These are phyloP conservation scores for Claviceps sp. DNA, from an alignment of 2,329 filamentous ascomycete species.

Conservation along the genomic window DNA sequence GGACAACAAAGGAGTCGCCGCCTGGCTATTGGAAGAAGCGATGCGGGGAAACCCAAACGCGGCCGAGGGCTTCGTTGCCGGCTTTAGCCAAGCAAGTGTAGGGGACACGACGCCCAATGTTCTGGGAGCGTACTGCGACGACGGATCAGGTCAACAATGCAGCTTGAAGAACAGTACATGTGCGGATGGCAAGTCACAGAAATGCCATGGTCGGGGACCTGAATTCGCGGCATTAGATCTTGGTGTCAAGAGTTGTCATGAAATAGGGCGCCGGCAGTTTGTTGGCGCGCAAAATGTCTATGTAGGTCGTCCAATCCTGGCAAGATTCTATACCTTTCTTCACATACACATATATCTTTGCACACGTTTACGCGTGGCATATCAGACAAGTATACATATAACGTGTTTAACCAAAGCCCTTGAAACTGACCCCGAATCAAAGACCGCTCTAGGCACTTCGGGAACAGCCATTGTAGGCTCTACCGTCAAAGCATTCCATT, in stretches of 20 bases:
- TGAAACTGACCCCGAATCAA: background rate
- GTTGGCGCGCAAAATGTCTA: slow-evolving; percentile 37
- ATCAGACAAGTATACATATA: too few relatives aligned
- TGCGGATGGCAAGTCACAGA: slow-evolving; percentile 50
- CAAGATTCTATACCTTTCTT: too few relatives aligned
- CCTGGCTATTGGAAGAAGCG: slow-evolving; percentile 68
- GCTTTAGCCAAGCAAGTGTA: slow-evolving; percentile 84
- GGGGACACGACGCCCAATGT: slow-evolving; percentile 87
- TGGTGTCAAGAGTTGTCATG: slow-evolving; percentile 60
- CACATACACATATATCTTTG: too few relatives aligned
- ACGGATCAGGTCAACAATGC: slow-evolving; percentile 59
- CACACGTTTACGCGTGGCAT: too few relatives aligned
- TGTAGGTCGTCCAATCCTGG: slow-evolving; percentile 14
- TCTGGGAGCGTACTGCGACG: slow-evolving; percentile 79
- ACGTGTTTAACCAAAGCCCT: background rate
- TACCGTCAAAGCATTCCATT: slow-evolving; percentile 70
- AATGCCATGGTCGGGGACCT: slow-evolving; percentile 63
- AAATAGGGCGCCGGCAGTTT: slow-evolving; percentile 63
- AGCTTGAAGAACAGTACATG: slow-evolving; percentile 77
- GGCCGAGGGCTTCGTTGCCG: slow-evolving; percentile 64
- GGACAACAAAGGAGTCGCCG: slow-evolving; percentile 95
- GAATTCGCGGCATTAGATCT: slow-evolving; percentile 54
- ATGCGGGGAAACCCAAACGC: slow-evolving; percentile 40
- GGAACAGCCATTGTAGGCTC: slow-evolving; percentile 44
- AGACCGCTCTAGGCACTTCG: slow-evolving; percentile 26